Evolutionary conservation across 352 stramenopile species (phyloP), one percentile per base, ranked within the genome.

Genomic region (Phytophthora cactorum): DNA sequence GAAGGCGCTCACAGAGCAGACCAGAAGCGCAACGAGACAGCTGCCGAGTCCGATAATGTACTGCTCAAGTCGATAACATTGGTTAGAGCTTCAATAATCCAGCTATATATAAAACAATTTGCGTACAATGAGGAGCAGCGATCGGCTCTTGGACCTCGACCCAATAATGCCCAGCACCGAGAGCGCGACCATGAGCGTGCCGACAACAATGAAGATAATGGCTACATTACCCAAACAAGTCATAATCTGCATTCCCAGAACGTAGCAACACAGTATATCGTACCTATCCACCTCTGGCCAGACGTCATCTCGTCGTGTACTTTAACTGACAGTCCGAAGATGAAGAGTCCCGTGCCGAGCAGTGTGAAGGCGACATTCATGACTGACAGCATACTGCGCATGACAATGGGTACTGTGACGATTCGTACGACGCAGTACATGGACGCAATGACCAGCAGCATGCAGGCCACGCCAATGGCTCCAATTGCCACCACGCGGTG

Each of bases 341-440:
- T 57, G 56, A 93, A 88, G 25, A 91, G 72, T 1, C 69, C 83
- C 5, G 63, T 67, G 61, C 86, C 88, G 11, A 94, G 72, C 14
- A 82, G 59, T 27, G 88, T 71, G 58, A 93, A 96, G 56, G 87
- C 72, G 31, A 72, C 70, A 69, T 93, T 94, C 68, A 91, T 79
- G 32, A 94, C 81, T 4, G 81, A 84, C 56, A 94, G 72, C 74
- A 96, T 82, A 64, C 77, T 89, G 63, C 89, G 89, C 86, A 96
- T 94, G 56, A 96, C 80, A 69, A 94, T 92, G 6, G 88, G 88
- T 36, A 96, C 81, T n/a, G 84, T 92, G 38, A 93, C 83, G 66
- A 96, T 93, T 66, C 85, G 84, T 25, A 96, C 66, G 43, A 93
- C 81, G 67, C 83, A 96, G 72, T 91, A 91, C 72, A 93, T 83